Evolutionary conservation across 179 eudicot genomes (phyloP).

Genomic region (Sideroxylon spinosum): DNA sequence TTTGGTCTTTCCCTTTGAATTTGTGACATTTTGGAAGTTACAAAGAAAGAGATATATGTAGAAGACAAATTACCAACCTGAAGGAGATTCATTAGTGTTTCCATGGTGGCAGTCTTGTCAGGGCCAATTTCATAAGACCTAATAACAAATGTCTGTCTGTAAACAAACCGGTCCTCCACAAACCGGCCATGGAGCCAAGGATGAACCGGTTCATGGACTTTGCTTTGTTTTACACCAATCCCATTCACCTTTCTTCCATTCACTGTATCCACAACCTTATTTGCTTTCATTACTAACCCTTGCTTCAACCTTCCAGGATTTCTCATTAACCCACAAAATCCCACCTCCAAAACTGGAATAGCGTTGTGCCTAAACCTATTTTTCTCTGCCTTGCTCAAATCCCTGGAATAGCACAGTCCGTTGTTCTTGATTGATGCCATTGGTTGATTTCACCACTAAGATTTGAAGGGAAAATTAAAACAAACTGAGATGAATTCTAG

Average conservation of each 20-base stretch:
- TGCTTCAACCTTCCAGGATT: background rate
- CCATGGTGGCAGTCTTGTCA: constrained; percentile 71
- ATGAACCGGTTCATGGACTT: constrained; percentile 24
- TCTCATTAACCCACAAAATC: constrained; percentile 1
- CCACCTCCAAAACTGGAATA: background rate
- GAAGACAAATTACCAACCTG: constrained; percentile 35
- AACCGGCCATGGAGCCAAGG: constrained; percentile 51
- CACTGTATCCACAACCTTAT: constrained; percentile 29
- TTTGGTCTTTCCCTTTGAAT: too few relatives aligned
- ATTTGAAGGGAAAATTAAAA: background rate
- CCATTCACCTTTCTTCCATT: constrained; percentile 64
- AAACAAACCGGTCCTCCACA: constrained; percentile 46
- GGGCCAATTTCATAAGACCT: constrained; percentile 80
- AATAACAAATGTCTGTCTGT: constrained; percentile 50
- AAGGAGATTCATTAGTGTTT: constrained; percentile 68
- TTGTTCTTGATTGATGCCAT: constrained; percentile 15
- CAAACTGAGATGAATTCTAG: background rate
- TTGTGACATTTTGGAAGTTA: too few relatives aligned
- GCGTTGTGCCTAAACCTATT: background rate
- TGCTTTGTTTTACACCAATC: background rate
- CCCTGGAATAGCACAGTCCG: background rate
- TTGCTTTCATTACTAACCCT: constrained; percentile 26
- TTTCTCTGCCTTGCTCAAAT: background rate
- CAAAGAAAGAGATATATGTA: background rate
- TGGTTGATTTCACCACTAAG: constrained; percentile 16